phyloP scores from a whole-genome alignment of 83 land plant species.

The Thuja plicata region DNA sequence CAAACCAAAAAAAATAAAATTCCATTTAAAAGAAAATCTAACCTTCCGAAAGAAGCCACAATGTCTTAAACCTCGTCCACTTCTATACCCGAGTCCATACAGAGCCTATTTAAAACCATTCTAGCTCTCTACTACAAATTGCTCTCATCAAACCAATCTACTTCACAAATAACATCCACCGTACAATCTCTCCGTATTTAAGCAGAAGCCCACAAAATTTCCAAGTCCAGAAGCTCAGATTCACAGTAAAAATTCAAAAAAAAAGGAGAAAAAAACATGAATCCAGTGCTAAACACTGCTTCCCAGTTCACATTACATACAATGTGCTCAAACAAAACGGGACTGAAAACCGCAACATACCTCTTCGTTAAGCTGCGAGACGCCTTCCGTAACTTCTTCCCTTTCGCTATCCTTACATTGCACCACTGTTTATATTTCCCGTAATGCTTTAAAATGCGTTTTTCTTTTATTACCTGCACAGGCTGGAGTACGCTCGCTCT shows the following conservation, averaged over 20 bases:
- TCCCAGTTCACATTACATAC: neutral
- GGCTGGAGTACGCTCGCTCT: neutral
- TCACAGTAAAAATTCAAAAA: neutral
- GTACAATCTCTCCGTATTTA: neutral
- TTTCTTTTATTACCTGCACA: neutral
- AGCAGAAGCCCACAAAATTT: neutral
- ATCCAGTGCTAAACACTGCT: neutral
- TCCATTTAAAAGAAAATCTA: neutral
- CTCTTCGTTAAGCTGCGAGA: too few species aligned
- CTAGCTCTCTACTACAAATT: neutral
- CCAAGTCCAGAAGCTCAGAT: neutral
- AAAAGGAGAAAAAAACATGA: neutral
- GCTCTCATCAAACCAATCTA: neutral
- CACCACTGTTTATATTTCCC: neutral
- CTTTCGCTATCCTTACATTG: neutral
- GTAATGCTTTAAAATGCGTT: conserved; percentile 11
- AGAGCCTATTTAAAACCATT: neutral
- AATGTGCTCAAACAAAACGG: neutral
- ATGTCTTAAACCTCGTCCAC: neutral
- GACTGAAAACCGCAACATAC: neutral
- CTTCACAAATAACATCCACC: neutral
- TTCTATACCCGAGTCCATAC: neutral
- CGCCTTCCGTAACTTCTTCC: neutral
- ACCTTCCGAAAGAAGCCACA: neutral
- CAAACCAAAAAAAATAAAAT: too few species aligned